Conservation (phyloP, 208 protist species). For the Endotrypanum monterogeii region DNA sequence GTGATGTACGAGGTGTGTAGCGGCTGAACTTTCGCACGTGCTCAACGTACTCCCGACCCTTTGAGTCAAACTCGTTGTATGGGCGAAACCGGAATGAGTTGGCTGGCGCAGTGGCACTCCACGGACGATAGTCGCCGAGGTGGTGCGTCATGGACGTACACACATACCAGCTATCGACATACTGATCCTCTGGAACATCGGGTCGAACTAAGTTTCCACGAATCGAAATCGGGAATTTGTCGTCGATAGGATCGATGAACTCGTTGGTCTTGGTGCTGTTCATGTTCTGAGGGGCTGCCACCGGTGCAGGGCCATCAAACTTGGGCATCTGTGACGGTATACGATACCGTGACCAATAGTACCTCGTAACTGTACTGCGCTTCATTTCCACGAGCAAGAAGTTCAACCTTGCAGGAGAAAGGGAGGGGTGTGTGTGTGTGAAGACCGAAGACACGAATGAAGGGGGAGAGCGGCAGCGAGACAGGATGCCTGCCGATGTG, state of each 20-base stretch:
- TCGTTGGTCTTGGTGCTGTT: constrained; percentile 91
- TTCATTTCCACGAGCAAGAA: constrained; percentile 33
- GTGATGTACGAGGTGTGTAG: constrained; percentile 44
- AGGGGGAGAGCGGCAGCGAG: background rate
- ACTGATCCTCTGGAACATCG: constrained; percentile 88
- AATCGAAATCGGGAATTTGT: constrained; percentile 88
- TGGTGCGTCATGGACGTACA: constrained; percentile 91
- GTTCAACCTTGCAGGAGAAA: background rate
- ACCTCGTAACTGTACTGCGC: constrained; percentile 34
- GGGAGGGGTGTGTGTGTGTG: background rate
- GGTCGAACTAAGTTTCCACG: constrained; percentile 76
- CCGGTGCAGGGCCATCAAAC: constrained; percentile 83
- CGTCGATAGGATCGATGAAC: constrained; percentile 91
- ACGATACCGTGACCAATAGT: constrained; percentile 90
- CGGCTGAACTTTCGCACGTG: constrained; percentile 62
- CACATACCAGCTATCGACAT: constrained; percentile 91
- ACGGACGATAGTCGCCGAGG: constrained; percentile 83
- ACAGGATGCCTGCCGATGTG: background rate
- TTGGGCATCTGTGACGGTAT: constrained; percentile 84
- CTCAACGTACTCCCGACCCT: constrained; percentile 84
- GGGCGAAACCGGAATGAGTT: constrained; percentile 88
- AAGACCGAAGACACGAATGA: constrained; percentile 1
- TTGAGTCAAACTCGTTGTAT: constrained; percentile 86
- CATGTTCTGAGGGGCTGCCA: constrained; percentile 90
- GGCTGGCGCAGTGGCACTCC: constrained; percentile 77